phyloP scores from a whole-genome alignment of 306 rosid genomes.

The Vigna hirtella region DNA sequence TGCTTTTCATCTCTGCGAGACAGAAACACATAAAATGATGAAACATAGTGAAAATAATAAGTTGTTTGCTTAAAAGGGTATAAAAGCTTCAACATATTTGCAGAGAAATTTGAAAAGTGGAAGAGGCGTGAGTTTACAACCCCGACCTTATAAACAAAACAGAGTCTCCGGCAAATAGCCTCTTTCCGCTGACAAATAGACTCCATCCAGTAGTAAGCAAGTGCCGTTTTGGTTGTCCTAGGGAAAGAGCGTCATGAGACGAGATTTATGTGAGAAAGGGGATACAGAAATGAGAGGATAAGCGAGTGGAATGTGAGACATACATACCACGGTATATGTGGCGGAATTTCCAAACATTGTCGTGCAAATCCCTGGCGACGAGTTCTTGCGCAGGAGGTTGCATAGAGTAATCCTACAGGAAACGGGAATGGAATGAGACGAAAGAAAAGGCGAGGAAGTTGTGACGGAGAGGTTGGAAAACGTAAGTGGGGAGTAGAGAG shows the following conservation, averaged over 20 bases:
- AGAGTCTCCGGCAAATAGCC: slow-evolving; percentile 93
- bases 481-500: neutral
- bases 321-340: slow-evolving; percentile 88
- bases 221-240: slow-evolving; percentile 99
- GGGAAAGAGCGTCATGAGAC: neutral
- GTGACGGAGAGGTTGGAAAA: neutral
- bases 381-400: slow-evolving; percentile 99
- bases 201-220: slow-evolving; percentile 99
- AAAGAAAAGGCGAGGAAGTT: slow-evolving; percentile 34
- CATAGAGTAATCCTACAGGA: slow-evolving; percentile 72
- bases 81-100: neutral
- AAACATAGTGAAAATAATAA: neutral
- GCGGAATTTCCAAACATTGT: slow-evolving; percentile 85
- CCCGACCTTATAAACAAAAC: slow-evolving; percentile 87
- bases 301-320: neutral
- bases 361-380: slow-evolving; percentile 88
- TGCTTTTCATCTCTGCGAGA: slow-evolving; percentile 85
- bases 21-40: slow-evolving; percentile 32
- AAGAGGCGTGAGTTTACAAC: slow-evolving; percentile 15
- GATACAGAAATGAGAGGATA: neutral
- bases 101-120: neutral
- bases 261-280: neutral
- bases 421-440: slow-evolving; percentile 1
- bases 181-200: slow-evolving; percentile 89
- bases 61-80: slow-evolving; percentile 12